phyloP scores from a whole-genome alignment of 306 rosid genomes.

The Alnus rubra region DNA sequence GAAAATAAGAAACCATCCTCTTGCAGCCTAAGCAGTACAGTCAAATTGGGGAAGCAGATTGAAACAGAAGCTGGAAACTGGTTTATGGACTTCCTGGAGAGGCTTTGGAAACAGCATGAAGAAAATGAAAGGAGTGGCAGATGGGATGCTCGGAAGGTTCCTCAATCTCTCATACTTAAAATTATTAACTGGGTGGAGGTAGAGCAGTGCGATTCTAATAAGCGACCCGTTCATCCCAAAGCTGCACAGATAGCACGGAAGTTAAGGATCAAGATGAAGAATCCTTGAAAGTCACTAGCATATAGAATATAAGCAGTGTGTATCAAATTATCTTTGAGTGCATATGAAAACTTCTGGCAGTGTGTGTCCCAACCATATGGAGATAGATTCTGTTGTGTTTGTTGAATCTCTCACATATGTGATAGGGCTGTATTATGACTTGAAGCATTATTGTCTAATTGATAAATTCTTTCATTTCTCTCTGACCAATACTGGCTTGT shows the following conservation, averaged over 20 bases:
- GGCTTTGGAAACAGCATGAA: conserved; percentile 80
- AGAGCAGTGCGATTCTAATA: conserved; percentile 60
- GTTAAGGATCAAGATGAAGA: conserved; percentile 89
- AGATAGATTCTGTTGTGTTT: conserved; percentile 3
- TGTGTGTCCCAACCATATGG: neutral
- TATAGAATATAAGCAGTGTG: neutral
- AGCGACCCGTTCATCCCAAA: conserved; percentile 71
- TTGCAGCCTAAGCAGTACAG: conserved; percentile 52
- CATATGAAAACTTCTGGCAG: neutral
- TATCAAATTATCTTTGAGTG: too few species aligned
- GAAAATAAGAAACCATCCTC: conserved; percentile 76
- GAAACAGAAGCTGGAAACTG: conserved; percentile 89
- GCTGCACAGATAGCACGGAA: conserved; percentile 77
- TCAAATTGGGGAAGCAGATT: conserved; percentile 75
- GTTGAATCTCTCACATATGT: conserved; percentile 1
- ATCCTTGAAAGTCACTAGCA: conserved; percentile 46
- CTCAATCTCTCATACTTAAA: conserved; percentile 72
- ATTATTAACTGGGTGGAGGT: conserved; percentile 93
- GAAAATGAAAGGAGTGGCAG: conserved; percentile 57
- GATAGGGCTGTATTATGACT: neutral
- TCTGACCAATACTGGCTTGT: too few species aligned
- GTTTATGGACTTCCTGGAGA: conserved; percentile 96
- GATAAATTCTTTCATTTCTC: too few species aligned
- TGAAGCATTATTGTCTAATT: too few species aligned
- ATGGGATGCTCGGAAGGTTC: conserved; percentile 64